Base-by-base conservation (phyloP, 345 rosid genomes). In the Hibiscus tridactylites region DNA sequence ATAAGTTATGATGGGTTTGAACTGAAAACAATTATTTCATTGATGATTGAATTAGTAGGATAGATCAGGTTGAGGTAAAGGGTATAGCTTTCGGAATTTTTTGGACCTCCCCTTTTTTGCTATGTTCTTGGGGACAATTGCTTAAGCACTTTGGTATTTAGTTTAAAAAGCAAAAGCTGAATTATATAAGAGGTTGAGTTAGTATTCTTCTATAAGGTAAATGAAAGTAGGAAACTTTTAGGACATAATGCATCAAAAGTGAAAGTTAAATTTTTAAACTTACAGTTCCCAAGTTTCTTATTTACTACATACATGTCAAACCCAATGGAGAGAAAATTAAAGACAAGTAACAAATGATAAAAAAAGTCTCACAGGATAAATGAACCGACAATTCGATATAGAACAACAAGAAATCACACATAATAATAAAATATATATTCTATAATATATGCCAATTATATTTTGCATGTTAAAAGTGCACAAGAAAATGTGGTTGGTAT, bases 21-120 rank as follows among this genome's bases (percentile, higher is more conserved):
- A 58, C 60, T 8, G 59, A 77, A 53, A 21, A 69, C 53, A 28
- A 56, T 12, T 73, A 35, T 50, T 74, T 78, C 47, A 15, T 19
- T 74, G 73, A 71, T 53, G 77, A 57, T 66, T 62, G 75, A 33
- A 13, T 24, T 61, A 35, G 80, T 68, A 73, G 76, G 74, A 76
- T 57, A 73, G 69, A 78, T 46, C 66, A 74, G 76, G 77, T 37
- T 70, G 66, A 68, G 72, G 56, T 64, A 74, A 35, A 35, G 39
- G 39, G 39, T 73, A 76, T 73, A 78, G 74, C 49, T 61, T 47
- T 61, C 7, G 49, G 70, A 70, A 50, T 70, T 68, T 71, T 26
- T 60, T 33, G 73, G 74, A 37, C 56, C 61, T 63, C 65, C 3
- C 16, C 39, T 21, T 73, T 60, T 8, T 50, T 63, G 60, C 57